phyloP scores from a whole-genome alignment of 257 asterid species.

The Asclepias syriaca region DNA sequence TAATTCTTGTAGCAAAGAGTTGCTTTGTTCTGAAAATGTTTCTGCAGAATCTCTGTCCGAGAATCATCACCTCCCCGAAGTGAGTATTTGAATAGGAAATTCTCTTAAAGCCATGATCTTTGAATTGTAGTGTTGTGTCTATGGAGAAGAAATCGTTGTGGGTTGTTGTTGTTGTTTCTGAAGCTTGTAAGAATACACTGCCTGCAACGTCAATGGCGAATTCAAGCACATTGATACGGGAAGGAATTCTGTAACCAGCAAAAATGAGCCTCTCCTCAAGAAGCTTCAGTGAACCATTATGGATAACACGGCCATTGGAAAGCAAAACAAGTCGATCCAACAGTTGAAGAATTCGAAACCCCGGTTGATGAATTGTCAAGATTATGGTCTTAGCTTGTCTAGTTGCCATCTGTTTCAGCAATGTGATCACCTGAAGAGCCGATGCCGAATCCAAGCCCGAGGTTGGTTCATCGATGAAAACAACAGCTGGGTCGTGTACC shows the following conservation, averaged over 20 bases:
- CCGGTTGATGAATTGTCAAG: constrained; percentile 88
- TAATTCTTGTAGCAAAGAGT: constrained; percentile 57
- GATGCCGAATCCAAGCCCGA: constrained; percentile 86
- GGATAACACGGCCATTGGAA: constrained; percentile 51
- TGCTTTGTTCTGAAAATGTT: constrained; percentile 71
- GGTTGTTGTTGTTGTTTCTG: constrained; percentile 20
- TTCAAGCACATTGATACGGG: constrained; percentile 69
- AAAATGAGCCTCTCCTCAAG: constrained; percentile 44
- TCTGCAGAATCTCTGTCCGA: constrained; percentile 55
- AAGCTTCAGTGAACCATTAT: constrained; percentile 45
- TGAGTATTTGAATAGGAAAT: constrained; percentile 37
- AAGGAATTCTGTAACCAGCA: constrained; percentile 47
- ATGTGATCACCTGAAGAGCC: constrained; percentile 56
- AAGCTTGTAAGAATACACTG: constrained; percentile 15
- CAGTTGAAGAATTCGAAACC: constrained; percentile 66
- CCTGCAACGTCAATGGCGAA: constrained; percentile 56
- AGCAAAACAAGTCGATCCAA: constrained; percentile 60
- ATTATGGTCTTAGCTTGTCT: constrained; percentile 49
- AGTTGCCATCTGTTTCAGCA: constrained; percentile 48
- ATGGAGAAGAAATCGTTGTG: constrained; percentile 9
- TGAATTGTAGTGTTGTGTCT: constrained; percentile 2
- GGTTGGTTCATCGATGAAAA: constrained; percentile 79
- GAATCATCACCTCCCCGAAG: constrained; percentile 42
- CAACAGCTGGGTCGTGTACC: constrained; percentile 63
- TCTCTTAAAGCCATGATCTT: constrained; percentile 4